Percentiles rank a stretch among this genome's conserved stretches.
phyloP scores from a whole-genome alignment of 2,329 filamentous ascomycete genomes.

The Epichloe brachyelytri region DNA sequence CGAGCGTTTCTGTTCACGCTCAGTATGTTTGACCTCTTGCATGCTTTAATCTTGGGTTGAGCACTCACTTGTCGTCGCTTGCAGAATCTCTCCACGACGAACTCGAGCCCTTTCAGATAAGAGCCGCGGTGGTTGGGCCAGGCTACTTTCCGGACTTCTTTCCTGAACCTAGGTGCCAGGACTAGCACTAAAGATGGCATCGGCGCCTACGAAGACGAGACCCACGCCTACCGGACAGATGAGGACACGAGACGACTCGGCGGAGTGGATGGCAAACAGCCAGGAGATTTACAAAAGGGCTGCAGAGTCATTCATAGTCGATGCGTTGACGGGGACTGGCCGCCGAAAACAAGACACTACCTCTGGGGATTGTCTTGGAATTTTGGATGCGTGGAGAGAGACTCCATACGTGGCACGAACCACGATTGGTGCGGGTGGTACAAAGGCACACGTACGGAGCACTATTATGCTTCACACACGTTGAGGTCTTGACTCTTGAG shows the following conservation, averaged over 20 bases:
- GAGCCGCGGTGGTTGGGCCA: conserved; percentile 31
- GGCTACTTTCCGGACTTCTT: conserved; percentile 40
- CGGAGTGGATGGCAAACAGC: conserved; percentile 33
- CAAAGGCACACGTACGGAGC: background rate
- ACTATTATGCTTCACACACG: background rate
- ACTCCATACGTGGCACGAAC: conserved; percentile 15
- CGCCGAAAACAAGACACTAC: conserved; percentile 34
- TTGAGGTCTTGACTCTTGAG: background rate
- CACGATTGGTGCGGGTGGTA: background rate
- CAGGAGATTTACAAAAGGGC: conserved; percentile 42
- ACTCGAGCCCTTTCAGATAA: conserved; percentile 31
- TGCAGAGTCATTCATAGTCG: conserved; percentile 32
- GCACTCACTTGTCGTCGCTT: conserved; percentile 22
- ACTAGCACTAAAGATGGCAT: conserved; percentile 16
- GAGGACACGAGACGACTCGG: conserved; percentile 17
- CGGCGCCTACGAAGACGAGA: conserved; percentile 19
- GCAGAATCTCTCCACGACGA: conserved; percentile 31
- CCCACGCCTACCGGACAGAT: conserved; percentile 15
- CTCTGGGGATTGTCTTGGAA: conserved; percentile 33
- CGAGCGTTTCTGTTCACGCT: no score
- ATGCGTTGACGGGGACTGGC: conserved; percentile 40
- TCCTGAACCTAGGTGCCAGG: conserved; percentile 26
- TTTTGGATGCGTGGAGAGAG: conserved; percentile 36
- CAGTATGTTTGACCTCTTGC: no score
- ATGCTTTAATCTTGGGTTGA: no score